These are phyloP conservation scores for Skeletonema grethae DNA, from an alignment of 108 stramenopile genomes.

Conservation along the genomic window DNA sequence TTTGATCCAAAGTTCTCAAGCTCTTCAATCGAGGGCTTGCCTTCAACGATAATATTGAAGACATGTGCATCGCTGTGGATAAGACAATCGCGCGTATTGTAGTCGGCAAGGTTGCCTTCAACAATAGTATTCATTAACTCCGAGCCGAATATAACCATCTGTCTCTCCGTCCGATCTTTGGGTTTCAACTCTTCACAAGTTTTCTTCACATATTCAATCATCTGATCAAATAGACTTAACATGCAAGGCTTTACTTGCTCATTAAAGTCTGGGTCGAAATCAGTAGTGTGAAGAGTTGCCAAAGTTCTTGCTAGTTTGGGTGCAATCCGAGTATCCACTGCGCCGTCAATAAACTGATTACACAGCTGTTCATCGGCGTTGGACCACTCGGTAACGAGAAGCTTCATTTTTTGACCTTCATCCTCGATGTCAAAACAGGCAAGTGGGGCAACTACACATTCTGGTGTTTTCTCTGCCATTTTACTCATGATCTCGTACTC, in stretches of 20 bases:
- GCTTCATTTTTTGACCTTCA: conserved; percentile 51
- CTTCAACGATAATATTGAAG: conserved; percentile 65
- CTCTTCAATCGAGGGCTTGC: conserved; percentile 39
- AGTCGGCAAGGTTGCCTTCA: background rate
- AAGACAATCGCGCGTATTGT: conserved; percentile 26
- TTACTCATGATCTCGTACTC: conserved; percentile 41
- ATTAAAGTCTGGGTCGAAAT: conserved; percentile 55
- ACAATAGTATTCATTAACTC: conserved; percentile 16
- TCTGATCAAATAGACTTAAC: conserved; percentile 14
- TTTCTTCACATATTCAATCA: conserved; percentile 23
- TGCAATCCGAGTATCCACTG: conserved; percentile 52
- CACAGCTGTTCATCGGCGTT: conserved; percentile 47
- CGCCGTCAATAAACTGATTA: conserved; percentile 58
- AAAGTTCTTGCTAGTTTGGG: conserved; percentile 49
- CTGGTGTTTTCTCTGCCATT: conserved; percentile 17
- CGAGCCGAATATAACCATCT: conserved; percentile 16
- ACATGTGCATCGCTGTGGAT: conserved; percentile 54
- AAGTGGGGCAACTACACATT: conserved; percentile 26
- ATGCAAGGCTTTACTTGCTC: conserved; percentile 35
- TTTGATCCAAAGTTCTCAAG: conserved; percentile 37
- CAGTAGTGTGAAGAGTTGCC: conserved; percentile 45
- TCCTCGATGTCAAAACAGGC: conserved; percentile 30
- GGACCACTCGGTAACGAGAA: conserved; percentile 57
- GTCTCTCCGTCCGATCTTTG: conserved; percentile 32
- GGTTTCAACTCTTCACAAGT: conserved; percentile 10